Percentiles rank a stretch among this genome's conserved stretches.
phyloP scores from a whole-genome alignment of 345 rosid species.

The Nasturtium officinale region DNA sequence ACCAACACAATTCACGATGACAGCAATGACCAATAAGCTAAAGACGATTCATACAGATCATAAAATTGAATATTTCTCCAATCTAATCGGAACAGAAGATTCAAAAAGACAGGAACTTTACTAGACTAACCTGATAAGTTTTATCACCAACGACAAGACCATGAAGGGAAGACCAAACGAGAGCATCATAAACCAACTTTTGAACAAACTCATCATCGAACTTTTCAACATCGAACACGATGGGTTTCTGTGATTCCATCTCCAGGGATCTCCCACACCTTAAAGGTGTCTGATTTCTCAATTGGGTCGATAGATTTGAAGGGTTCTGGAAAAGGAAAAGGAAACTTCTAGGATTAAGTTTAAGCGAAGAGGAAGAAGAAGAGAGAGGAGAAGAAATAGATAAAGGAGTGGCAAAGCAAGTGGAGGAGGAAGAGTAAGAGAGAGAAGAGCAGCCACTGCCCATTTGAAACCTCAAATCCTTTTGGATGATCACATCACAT shows the following conservation, averaged over 20 bases:
- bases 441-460: conserved; percentile 53
- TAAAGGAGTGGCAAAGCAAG: conserved; percentile 25
- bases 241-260: conserved; percentile 54
- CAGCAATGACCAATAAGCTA: background rate
- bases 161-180: conserved; percentile 95
- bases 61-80: background rate
- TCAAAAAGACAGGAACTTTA: conserved; percentile 17
- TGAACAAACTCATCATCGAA: conserved; percentile 64
- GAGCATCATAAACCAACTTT: conserved; percentile 81
- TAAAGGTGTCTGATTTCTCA: conserved; percentile 38
- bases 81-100: background rate
- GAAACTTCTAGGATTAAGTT: conserved; percentile 41
- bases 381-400: conserved; percentile 5
- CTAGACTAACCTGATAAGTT: conserved; percentile 53
- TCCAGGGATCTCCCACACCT: conserved; percentile 46
- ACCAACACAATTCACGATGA: background rate
- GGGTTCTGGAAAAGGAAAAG: conserved; percentile 32
- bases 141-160: conserved; percentile 94
- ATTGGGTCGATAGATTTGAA: conserved; percentile 14
- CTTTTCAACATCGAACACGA: conserved; percentile 51
- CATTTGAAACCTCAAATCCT: conserved; percentile 46
- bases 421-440: conserved; percentile 33
- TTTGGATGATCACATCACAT: conserved; percentile 17
- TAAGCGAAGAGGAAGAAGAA: conserved; percentile 19
- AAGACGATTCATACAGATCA: background rate